Base-by-base conservation (phyloP, 2,329 filamentous ascomycete genomes). In the Grosmannia huntii region DNA sequence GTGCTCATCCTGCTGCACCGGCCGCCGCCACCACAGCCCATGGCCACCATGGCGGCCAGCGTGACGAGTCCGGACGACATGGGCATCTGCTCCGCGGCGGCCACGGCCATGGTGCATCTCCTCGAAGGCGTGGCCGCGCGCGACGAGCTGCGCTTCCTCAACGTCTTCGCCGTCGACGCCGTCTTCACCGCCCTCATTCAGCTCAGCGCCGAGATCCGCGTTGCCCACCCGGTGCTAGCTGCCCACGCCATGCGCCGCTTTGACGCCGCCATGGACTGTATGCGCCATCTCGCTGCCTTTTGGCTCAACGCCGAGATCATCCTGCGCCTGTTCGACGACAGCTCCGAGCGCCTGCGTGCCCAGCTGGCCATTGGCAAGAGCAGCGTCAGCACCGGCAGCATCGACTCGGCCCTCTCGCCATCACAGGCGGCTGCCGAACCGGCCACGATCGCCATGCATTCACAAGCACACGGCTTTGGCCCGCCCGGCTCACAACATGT, bases 231-330 rank as follows among this genome's bases (percentile, higher is more conserved):
- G 3, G 53, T 66, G 3, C 52, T 65, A 16, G 64, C 64, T 16
- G 60, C 63, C 11, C 57, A 62, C 6, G 64, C 64, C 16, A 59
- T 65, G 23, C 56, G 60, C 19, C 56, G 62, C 25, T 65, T 62
- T 48, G 64, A 64, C 31, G 60, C 60, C 10, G 64, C 64, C 1
- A 57, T 66, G 23, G 55, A 57, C 9, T 61, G 59, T n/a, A 53
- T 66, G 44, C 53, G 61, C 23, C 52, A 57, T 27, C 57, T 66
- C 27, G 62, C 64, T 1, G 59, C 58, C 0, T 63, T 57, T 33
- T 66, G 64, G 64, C 63, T 62, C 6, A 64, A 64, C 21, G 64
- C 63, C 1, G 59, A 64, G 36, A 49, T 62, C 14, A 61, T 66
- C 9, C 33, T 65, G 36, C 59, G 59, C 5, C 59, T 66, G 36